Percentiles rank a stretch among this genome's conserved stretches.
Conservation (phyloP, 2,329 filamentous ascomycete genomes). For the Aureobasidium subglaciale region DNA sequence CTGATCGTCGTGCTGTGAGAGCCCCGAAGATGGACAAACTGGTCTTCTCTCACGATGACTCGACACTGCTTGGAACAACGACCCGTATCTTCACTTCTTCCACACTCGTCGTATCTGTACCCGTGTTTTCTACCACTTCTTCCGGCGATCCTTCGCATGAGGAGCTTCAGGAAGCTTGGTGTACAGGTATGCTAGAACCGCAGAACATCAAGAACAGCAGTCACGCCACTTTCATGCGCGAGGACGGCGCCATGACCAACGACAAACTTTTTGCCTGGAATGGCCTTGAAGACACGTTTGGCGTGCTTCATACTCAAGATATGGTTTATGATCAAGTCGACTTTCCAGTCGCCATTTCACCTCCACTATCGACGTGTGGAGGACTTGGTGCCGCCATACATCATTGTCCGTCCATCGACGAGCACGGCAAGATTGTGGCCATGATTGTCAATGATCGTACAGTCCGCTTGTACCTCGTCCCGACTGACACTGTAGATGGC, state of each 20-base stretch:
- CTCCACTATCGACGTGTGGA: slow-evolving; percentile 31
- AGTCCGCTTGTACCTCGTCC: slow-evolving; percentile 30
- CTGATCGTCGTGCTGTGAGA: slow-evolving; percentile 30
- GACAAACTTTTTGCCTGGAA: slow-evolving; percentile 33
- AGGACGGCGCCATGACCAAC: slow-evolving; percentile 24
- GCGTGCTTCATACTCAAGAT: slow-evolving; percentile 28
- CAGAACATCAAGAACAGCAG: slow-evolving; percentile 33
- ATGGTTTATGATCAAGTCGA: slow-evolving; percentile 31
- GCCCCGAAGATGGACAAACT: slow-evolving; percentile 30
- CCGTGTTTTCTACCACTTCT: slow-evolving; percentile 27
- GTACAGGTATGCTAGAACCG: slow-evolving; percentile 31
- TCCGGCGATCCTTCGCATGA: slow-evolving; percentile 27
- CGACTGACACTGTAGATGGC: slow-evolving; percentile 24
- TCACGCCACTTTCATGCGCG: slow-evolving; percentile 31
- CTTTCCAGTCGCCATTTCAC: slow-evolving; percentile 32
- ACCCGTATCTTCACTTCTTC: slow-evolving; percentile 30
- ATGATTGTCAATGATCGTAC: slow-evolving; percentile 34
- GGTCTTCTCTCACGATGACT: slow-evolving; percentile 31
- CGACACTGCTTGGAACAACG: slow-evolving; percentile 31
- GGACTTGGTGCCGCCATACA: slow-evolving; percentile 32
- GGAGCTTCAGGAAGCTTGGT: slow-evolving; percentile 33
- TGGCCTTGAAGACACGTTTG: slow-evolving; percentile 31
- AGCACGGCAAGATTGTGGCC: slow-evolving; percentile 30
- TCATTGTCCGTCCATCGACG: slow-evolving; percentile 29
- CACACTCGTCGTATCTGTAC: slow-evolving; percentile 30